phyloP scores from a whole-genome alignment of 495 filamentous ascomycete species.

The Daldinia bambusicola region DNA sequence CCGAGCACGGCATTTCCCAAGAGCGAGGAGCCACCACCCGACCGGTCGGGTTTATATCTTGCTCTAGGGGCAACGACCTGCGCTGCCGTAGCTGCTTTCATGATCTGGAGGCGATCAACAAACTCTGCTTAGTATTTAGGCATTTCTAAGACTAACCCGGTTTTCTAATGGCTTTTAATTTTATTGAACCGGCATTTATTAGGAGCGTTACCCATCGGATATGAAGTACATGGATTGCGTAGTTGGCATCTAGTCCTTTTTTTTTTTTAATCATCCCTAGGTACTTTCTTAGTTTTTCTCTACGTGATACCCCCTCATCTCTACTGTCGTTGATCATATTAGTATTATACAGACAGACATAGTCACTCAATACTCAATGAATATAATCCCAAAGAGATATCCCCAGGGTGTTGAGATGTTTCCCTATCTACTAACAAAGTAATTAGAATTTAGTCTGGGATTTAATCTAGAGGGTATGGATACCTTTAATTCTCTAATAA shows the following conservation, averaged over 20 bases:
- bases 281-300: conserved; percentile 15
- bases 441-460: background rate
- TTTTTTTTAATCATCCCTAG: conserved; percentile 15
- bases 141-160: conserved; percentile 8
- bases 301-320: conserved; percentile 43
- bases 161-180: conserved; percentile 27
- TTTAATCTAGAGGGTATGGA: no score
- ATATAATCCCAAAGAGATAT: conserved; percentile 18
- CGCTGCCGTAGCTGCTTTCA: conserved; percentile 80
- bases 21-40: conserved; percentile 81
- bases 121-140: conserved; percentile 44
- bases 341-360: conserved; percentile 21
- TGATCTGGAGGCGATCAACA: conserved; percentile 70
- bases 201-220: conserved; percentile 15
- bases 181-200: conserved; percentile 28
- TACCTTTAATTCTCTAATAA: no score
- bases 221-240: conserved; percentile 19
- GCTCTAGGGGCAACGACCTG: conserved; percentile 83
- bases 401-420: background rate
- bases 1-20: conserved; percentile 89
- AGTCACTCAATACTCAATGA: conserved; percentile 35
- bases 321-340: conserved; percentile 31
- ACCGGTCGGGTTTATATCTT: conserved; percentile 85
- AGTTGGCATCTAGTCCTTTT: conserved; percentile 16
- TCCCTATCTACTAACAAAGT: background rate